Conservation (phyloP, 1,284 basidiomycete genomes). For the Cryptococcus wingfieldii region DNA sequence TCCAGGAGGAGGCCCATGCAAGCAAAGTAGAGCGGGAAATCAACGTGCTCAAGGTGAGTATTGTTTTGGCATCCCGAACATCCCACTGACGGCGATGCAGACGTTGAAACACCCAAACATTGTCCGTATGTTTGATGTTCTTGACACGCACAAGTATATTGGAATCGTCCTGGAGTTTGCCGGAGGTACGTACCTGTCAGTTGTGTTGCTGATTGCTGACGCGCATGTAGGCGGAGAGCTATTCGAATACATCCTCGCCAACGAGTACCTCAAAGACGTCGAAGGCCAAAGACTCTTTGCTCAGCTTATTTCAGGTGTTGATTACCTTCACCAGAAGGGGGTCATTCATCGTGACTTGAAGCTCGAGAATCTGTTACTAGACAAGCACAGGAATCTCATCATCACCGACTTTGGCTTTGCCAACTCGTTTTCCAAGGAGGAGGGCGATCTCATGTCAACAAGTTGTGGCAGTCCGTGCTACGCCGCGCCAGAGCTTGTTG, state of each 20-base stretch:
- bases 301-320: conserved; percentile 96
- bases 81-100: conserved; percentile 49
- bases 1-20: conserved; percentile 81
- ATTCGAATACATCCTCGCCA: conserved; percentile 98
- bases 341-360: conserved; percentile 99
- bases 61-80: conserved; percentile 8
- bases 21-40: conserved; percentile 97
- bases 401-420: conserved; percentile 99
- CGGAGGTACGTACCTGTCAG: conserved; percentile 55
- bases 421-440: conserved; percentile 86
- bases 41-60: conserved; percentile 82
- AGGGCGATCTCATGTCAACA: conserved; percentile 97
- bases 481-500: conserved; percentile 98
- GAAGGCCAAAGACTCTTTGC: conserved; percentile 96
- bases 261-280: conserved; percentile 91
- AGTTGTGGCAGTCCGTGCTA: conserved; percentile 97
- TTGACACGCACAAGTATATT: conserved; percentile 99
- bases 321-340: conserved; percentile 98
- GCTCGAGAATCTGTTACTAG: conserved; percentile 94
- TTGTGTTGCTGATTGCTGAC: background rate
- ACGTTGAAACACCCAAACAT: conserved; percentile 96
- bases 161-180: conserved; percentile 99
- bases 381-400: conserved; percentile 96
- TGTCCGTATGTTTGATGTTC: conserved; percentile 95
- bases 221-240: conserved; percentile 74